These are phyloP conservation scores for Thalia dealbata DNA, from an alignment of 176 grass and related monocot species.

Conservation along the genomic window DNA sequence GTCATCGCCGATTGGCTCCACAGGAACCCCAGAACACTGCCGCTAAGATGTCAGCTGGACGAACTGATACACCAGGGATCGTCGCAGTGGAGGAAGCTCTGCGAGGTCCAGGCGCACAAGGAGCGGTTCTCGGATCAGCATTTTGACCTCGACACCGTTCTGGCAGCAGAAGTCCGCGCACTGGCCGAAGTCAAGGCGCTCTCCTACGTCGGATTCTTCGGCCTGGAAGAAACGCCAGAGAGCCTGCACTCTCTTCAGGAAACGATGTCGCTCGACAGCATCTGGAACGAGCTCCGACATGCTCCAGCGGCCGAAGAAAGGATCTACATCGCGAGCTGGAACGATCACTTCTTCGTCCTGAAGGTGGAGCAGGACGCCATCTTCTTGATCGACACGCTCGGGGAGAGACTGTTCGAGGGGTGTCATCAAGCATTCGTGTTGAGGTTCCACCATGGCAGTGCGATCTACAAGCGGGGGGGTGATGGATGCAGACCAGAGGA, in stretches of 20 bases:
- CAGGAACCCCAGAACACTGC: slow-evolving; percentile 45
- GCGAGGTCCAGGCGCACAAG: slow-evolving; percentile 31
- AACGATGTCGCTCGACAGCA: slow-evolving; percentile 56
- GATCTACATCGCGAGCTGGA: slow-evolving; percentile 84
- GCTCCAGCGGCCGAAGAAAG: slow-evolving; percentile 16
- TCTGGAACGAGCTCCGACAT: slow-evolving; percentile 53
- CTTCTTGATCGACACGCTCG: slow-evolving; percentile 85
- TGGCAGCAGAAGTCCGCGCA: slow-evolving; percentile 50
- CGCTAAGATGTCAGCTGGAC: slow-evolving; percentile 63
- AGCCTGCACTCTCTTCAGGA: slow-evolving; percentile 42
- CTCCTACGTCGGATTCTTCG: slow-evolving; percentile 75
- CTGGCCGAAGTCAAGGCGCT: slow-evolving; percentile 33
- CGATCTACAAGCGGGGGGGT: slow-evolving; percentile 4
- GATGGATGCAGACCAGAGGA: neutral
- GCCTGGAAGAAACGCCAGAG: slow-evolving; percentile 29
- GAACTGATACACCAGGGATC: slow-evolving; percentile 72
- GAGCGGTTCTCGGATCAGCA: slow-evolving; percentile 68
- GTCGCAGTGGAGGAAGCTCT: slow-evolving; percentile 77
- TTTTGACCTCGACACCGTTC: slow-evolving; percentile 92
- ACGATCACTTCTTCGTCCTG: slow-evolving; percentile 92
- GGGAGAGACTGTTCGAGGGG: slow-evolving; percentile 77
- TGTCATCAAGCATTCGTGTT: slow-evolving; percentile 84
- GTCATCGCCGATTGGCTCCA: slow-evolving; percentile 91
- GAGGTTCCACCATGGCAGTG: slow-evolving; percentile 37
- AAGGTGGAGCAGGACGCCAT: slow-evolving; percentile 63